Base-by-base conservation (phyloP, 139 green algal genomes). In the Protoeuglena noctilucae region DNA sequence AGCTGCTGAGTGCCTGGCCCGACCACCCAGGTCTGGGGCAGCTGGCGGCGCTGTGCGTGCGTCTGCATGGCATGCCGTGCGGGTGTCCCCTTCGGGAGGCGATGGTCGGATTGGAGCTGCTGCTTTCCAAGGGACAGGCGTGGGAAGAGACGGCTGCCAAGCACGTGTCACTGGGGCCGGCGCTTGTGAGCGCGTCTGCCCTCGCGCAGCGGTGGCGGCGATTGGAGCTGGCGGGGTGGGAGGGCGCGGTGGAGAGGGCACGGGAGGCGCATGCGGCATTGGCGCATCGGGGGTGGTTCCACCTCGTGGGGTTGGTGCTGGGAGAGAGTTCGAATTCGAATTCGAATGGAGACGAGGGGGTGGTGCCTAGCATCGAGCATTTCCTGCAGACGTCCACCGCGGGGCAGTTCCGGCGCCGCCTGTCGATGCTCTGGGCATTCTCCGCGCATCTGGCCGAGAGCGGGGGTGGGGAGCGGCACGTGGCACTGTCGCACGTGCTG, bases 81-180 rank as follows among this genome's bases (percentile, higher is more conserved):
- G 55, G 55, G 0, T 49, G 60, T 0, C 81, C 88, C 4, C 71
- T 97, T 4, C 93, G 93, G 68, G 53, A 72, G 9, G 74, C 76
- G 3, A 60, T 96, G 47, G 93, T 82, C 0, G 91, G 91, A 0
- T 47, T 95, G 61, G 91, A 98, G 79, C 75, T 98, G 62, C 73
- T 98, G 54, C 71, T 98, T 43, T 69, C 74, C 12, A 59, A 78
- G 1, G 71, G 75, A 7, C 78, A 88, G 68, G 65, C 73, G 23
- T 96, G 90, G 91, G 83, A 98, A 76, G 79, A 95, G 58, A 87
- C 77, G 2, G 90, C 90, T 0, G 87, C 90, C 5, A 69, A 65
- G 28, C 76, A 88, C 48, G 89, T 96, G 18, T 83, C 64, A 16
- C 51, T 98, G 26, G 65, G 62, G 26, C 41, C 61, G 7, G 56